Percentiles rank a stretch among this genome's conserved stretches.
These are phyloP conservation scores for Gnomoniopsis smithogilvyi DNA, from an alignment of 2,329 filamentous ascomycete genomes.

Conservation along the genomic window DNA sequence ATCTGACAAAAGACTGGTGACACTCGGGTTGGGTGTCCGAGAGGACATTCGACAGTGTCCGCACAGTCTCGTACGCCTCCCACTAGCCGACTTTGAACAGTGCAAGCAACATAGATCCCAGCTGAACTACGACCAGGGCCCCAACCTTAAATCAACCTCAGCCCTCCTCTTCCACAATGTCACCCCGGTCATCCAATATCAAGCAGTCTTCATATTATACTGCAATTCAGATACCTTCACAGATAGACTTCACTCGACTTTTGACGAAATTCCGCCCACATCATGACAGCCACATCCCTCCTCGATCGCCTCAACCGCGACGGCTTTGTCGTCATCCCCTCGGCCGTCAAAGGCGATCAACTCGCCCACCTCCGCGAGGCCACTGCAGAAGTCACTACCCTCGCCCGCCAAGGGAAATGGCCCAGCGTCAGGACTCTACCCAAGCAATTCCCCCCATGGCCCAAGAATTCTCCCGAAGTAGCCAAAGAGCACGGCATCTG, in stretches of 20 bases:
- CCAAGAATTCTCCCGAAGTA: constrained; percentile 12
- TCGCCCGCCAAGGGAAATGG: constrained; percentile 71
- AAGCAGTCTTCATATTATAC: neutral
- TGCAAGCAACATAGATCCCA: neutral
- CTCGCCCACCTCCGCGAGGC: constrained; percentile 59
- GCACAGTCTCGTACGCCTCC: neutral
- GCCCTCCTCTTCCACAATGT: neutral
- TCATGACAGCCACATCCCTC: constrained; percentile 14
- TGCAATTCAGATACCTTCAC: neutral
- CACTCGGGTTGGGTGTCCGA: neutral
- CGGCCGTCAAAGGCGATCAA: constrained; percentile 54
- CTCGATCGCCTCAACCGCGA: constrained; percentile 18
- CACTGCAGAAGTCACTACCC: constrained; percentile 51
- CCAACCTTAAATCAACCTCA: constrained; percentile 13
- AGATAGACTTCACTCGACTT: neutral
- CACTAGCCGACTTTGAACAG: neutral
- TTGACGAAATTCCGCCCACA: neutral
- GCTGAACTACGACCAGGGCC: neutral
- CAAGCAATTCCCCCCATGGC: constrained; percentile 89
- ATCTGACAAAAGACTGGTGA: neutral
- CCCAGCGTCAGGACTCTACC: constrained; percentile 78
- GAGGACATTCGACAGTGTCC: neutral
- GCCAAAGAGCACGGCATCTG: constrained; percentile 65
- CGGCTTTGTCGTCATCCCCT: constrained; percentile 66
- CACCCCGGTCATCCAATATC: neutral